Evolutionary conservation across 352 stramenopile genomes (phyloP).

Genomic region (Globisporangium abappressorium): DNA sequence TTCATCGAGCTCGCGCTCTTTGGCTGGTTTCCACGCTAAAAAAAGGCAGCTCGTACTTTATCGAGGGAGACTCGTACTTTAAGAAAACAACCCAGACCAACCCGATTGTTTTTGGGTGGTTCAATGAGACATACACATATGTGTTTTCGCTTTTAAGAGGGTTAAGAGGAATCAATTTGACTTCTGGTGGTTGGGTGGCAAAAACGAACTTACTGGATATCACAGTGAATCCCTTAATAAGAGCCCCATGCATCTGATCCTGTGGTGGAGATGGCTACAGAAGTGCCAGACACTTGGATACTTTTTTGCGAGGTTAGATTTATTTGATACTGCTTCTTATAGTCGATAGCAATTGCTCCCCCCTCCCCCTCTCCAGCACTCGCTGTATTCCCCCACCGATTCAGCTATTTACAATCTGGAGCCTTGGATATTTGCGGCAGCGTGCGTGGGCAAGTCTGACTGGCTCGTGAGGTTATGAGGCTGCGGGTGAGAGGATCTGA

Average conservation of each 20-base stretch:
- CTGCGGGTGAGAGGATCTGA: neutral
- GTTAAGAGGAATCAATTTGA: too few species aligned
- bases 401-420: too few species aligned
- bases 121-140: neutral
- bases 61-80: neutral
- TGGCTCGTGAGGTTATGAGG: neutral
- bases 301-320: neutral
- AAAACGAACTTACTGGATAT: neutral
- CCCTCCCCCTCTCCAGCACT: too few species aligned
- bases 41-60: neutral
- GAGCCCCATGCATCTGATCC: neutral
- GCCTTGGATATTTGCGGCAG: neutral
- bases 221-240: neutral
- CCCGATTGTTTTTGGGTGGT: neutral
- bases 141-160: too few species aligned
- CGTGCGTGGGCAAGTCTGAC: neutral
- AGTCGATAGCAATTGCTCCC: too few species aligned
- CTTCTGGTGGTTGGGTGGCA: neutral
- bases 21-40: neutral
- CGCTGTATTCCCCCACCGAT: too few species aligned
- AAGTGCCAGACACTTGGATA: neutral
- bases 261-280: neutral
- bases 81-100: neutral
- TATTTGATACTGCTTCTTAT: neutral
- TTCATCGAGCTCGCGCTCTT: neutral